These are phyloP conservation scores for Raffaelea ambrosiae DNA, from an alignment of 2,329 filamentous ascomycete species.

Conservation along the genomic window DNA sequence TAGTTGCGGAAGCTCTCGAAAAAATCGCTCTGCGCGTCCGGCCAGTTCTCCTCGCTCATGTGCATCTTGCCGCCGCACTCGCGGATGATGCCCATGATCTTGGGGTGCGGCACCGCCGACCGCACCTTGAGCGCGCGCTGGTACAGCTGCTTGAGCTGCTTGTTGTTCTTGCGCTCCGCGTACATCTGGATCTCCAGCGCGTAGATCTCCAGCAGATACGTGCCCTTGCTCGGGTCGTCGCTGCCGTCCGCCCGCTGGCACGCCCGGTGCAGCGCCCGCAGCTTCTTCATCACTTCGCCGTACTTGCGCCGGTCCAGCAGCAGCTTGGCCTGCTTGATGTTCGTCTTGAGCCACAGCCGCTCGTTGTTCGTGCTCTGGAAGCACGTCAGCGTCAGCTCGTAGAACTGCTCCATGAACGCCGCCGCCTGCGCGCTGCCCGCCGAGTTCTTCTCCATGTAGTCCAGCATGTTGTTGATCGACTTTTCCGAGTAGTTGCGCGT, in stretches of 20 bases:
- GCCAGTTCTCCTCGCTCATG: slow-evolving; percentile 99
- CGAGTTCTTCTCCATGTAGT: slow-evolving; percentile 90
- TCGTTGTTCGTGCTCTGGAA: slow-evolving; percentile 98
- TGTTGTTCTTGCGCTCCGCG: slow-evolving; percentile 93
- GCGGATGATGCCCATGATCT: slow-evolving; percentile 98
- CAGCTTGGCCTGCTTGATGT: slow-evolving; percentile 89
- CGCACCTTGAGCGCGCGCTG: slow-evolving; percentile 84
- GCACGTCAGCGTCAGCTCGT: slow-evolving; percentile 83
- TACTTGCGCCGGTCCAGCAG: slow-evolving; percentile 92
- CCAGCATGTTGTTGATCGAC: slow-evolving; percentile 98
- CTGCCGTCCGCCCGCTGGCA: slow-evolving; percentile 82
- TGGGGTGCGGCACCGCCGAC: slow-evolving; percentile 95
- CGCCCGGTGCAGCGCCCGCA: slow-evolving; percentile 79
- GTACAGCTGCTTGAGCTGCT: slow-evolving; percentile 88
- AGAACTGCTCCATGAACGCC: slow-evolving; percentile 87
- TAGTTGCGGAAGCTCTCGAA: slow-evolving; percentile 99
- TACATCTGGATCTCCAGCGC: slow-evolving; percentile 99
- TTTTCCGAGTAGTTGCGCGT: slow-evolving; percentile 98
- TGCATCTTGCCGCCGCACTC: slow-evolving; percentile 99
- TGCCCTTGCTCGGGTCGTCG: slow-evolving; percentile 91
- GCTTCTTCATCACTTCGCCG: slow-evolving; percentile 66
- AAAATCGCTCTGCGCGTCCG: slow-evolving; percentile 92
- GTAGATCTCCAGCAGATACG: slow-evolving; percentile 91
- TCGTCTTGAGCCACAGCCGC: slow-evolving; percentile 93
- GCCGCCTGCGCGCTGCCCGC: slow-evolving; percentile 63